A percentile compares a stretch with the other conserved stretches of the same genome.
Evolutionary conservation across 2,329 filamentous ascomycete genomes (phyloP).

Genomic region (Colletotrichum incanum): DNA sequence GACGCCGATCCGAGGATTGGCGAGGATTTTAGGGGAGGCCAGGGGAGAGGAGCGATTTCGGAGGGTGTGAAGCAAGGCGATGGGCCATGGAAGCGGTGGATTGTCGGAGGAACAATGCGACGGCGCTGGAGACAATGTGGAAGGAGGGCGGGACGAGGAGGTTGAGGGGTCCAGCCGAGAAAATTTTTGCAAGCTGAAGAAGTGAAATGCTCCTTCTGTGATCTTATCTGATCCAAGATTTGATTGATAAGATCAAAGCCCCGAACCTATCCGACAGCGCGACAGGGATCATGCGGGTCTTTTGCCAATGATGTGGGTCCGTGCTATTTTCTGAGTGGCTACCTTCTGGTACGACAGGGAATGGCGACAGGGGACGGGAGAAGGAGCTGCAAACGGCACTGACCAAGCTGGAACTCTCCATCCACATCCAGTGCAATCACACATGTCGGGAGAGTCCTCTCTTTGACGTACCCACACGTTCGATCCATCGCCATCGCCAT

Average conservation of each 20-base stretch:
- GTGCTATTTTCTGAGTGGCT: neutral
- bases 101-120: constrained; percentile 14
- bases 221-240: constrained; percentile 44
- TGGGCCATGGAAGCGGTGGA: neutral
- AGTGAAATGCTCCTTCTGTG: constrained; percentile 27
- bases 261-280: constrained; percentile 24
- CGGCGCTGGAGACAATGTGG: constrained; percentile 28
- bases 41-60: constrained; percentile 16
- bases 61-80: constrained; percentile 7
- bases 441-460: constrained; percentile 13
- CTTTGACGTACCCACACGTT: constrained; percentile 7
- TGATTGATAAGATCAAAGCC: constrained; percentile 43
- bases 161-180: neutral
- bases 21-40: constrained; percentile 17
- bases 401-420: constrained; percentile 19
- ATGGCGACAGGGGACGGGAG: constrained; percentile 16
- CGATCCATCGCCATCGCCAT: constrained; percentile 22
- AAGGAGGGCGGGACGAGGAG: constrained; percentile 8
- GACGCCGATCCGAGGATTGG: constrained; percentile 21
- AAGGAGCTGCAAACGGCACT: constrained; percentile 26
- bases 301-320: neutral
- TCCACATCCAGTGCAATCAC: constrained; percentile 24
- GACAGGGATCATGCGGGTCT: constrained; percentile 3
- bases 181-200: constrained; percentile 32
- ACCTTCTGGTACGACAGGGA: neutral